phyloP scores from a whole-genome alignment of 2,329 filamentous ascomycete genomes.

The Pestalotiopsis sp. region DNA sequence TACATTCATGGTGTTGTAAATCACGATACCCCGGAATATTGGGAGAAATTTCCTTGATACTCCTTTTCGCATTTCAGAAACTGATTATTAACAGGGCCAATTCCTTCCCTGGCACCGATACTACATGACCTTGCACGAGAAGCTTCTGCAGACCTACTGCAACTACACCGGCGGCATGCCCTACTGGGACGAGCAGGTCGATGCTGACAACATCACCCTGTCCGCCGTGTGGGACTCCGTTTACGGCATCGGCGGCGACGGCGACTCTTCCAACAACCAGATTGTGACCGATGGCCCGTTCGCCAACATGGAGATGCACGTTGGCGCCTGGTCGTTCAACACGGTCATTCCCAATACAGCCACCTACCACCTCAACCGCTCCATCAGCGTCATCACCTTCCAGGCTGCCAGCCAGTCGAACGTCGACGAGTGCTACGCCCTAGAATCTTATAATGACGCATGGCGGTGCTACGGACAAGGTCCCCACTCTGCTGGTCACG shows the following conservation, averaged over 20 bases:
- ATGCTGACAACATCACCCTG: not conserved
- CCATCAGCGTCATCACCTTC: conserved; percentile 3
- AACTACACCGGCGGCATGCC: conserved; percentile 21
- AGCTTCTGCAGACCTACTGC: conserved; percentile 19
- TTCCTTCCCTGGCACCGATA: conserved; percentile 23
- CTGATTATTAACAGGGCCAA: conserved; percentile 21
- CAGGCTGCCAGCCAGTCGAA: not conserved
- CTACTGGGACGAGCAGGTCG: conserved; percentile 9
- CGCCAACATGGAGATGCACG: conserved; percentile 10
- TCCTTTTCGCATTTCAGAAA: not conserved
- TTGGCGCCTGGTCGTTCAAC: conserved; percentile 8
- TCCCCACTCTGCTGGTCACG: conserved; percentile 1
- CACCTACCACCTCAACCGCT: conserved; percentile 4
- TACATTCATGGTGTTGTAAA: conserved; percentile 9
- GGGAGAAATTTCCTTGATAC: not conserved
- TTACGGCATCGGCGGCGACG: conserved; percentile 6
- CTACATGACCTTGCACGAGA: conserved; percentile 17
- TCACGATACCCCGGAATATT: not conserved
- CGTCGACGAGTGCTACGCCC: conserved; percentile 3
- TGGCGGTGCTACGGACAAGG: conserved; percentile 4
- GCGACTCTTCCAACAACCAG: not conserved
- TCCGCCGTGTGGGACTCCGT: conserved; percentile 6
- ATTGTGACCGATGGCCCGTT: conserved; percentile 9
- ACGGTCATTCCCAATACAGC: conserved; percentile 3
- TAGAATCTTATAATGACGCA: not conserved